phyloP scores from a whole-genome alignment of 192 early-diverging fungal genomes.

The Cladochytrium replicatum region DNA sequence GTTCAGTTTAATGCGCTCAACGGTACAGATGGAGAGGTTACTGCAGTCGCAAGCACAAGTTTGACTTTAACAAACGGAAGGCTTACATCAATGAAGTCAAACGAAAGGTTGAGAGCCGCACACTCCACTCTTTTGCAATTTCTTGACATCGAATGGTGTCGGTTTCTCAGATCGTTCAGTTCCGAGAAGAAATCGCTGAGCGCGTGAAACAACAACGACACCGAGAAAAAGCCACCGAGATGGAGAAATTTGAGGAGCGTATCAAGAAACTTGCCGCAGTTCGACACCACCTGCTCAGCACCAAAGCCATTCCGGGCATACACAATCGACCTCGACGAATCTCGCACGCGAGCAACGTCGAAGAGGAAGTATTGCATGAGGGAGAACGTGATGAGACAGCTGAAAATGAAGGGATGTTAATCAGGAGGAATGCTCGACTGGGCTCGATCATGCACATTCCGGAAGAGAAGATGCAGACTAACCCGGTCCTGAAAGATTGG shows the following conservation, averaged over 20 bases:
- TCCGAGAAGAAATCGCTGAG: conserved; percentile 10
- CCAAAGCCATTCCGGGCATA: conserved; percentile 33
- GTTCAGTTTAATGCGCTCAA: neutral
- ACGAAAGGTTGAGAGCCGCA: conserved; percentile 3
- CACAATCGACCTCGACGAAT: neutral
- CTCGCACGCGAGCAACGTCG: neutral
- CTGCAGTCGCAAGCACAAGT: conserved; percentile 22
- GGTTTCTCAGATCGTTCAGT: conserved; percentile 19
- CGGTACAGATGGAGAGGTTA: conserved; percentile 32
- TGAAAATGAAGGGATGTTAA: conserved; percentile 2
- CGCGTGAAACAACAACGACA: conserved; percentile 10
- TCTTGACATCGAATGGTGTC: neutral
- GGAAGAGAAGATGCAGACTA: conserved; percentile 24
- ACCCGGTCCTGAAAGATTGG: conserved; percentile 22
- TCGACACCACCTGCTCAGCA: conserved; percentile 37
- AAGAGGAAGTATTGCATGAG: neutral
- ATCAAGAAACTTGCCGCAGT: conserved; percentile 20
- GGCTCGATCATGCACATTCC: conserved; percentile 19
- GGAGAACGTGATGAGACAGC: conserved; percentile 4
- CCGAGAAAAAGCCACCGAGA: neutral
- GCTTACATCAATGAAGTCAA: conserved; percentile 17
- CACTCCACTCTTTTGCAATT: neutral
- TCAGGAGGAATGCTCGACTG: no score
- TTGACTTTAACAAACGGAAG: conserved; percentile 32
- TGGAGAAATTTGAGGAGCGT: conserved; percentile 1